Evolutionary conservation across 2,329 filamentous ascomycete genomes (phyloP).

Genomic region (Mariannaea elegans): DNA sequence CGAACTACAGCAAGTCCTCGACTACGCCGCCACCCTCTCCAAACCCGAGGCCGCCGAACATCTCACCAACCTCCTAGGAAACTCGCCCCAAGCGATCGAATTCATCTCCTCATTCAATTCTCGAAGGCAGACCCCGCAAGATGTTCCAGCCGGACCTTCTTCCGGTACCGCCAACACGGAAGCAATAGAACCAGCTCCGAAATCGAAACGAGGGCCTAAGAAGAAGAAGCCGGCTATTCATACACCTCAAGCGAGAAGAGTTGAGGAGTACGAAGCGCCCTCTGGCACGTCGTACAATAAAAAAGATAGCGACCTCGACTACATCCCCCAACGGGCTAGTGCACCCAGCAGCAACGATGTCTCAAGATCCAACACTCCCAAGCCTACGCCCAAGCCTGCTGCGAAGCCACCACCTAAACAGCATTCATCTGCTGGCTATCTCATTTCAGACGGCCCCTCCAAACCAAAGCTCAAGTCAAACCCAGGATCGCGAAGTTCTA

Average conservation of each 20-base stretch:
- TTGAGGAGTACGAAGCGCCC: constrained; percentile 69
- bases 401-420: constrained; percentile 60
- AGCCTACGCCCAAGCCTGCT: constrained; percentile 36
- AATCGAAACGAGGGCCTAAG: constrained; percentile 54
- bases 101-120: constrained; percentile 86
- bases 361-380: constrained; percentile 49
- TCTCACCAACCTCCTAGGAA: constrained; percentile 87
- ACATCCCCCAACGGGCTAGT: constrained; percentile 66
- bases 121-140: constrained; percentile 57
- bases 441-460: constrained; percentile 79
- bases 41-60: constrained; percentile 83
- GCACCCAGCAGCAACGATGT: constrained; percentile 49
- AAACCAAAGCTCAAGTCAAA: constrained; percentile 66
- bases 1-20: constrained; percentile 83
- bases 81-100: constrained; percentile 78
- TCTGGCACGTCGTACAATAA: constrained; percentile 79
- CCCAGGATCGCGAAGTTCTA: constrained; percentile 61
- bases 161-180: constrained; percentile 38
- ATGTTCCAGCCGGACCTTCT: constrained; percentile 30
- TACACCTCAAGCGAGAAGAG: constrained; percentile 68
- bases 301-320: constrained; percentile 74
- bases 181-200: constrained; percentile 57
- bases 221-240: constrained; percentile 72
- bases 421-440: constrained; percentile 73
- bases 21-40: constrained; percentile 81